Base-by-base conservation (phyloP, 1,284 basidiomycete species). In the Blastosporella zonata region DNA sequence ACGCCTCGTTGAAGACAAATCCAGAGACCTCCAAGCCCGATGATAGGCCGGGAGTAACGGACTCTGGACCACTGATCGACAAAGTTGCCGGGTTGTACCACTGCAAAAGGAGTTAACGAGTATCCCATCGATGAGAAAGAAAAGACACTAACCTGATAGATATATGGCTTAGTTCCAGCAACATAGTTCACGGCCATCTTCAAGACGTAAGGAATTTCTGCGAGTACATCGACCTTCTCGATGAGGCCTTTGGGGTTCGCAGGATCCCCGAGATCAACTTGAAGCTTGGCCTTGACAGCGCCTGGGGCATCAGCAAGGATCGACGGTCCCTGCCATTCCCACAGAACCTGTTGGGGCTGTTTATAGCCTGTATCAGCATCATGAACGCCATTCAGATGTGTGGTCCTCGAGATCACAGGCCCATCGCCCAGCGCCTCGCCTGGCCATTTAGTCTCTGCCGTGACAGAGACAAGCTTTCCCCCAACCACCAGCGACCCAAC, bases 151-250 rank as follows among this genome's bases (percentile, higher is more conserved):
- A 87, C 91, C 77, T 93, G 92, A 65, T 96, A 96, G 61, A 96
- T 90, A 65, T 87, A 96, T 1, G 93, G 93, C 68, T 95, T 94
- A 29, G 92, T 90, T 25, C 92, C 90, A 29, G 93, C 87, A 25
- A 93, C 91, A 59, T 93, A 94, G 66, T 87, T 93, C 55, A 96
- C 87, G 57, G 93, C 81, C 63, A 90, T 83, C 72, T 92, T 91
- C 60, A 96, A 71, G 50, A 97, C 83, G 57, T 89, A 87, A 6
- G 97, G 97, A 59, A 99, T 94, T 73, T 99, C 95, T 3, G 90
- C 93, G 13, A 99, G 78, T 1, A 99, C 86, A 61, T 99, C 95
- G 13, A 99, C 93, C 74, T 98, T 98, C 70, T 98, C 94, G 39
- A 99, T 82, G 63, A 99, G 71, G 0, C 95, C 95, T 38, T 84